Evolutionary conservation across 495 filamentous ascomycete genomes (phyloP), one percentile per base, ranked within the genome.

Genomic region (Aspergillus egyptiacus): DNA sequence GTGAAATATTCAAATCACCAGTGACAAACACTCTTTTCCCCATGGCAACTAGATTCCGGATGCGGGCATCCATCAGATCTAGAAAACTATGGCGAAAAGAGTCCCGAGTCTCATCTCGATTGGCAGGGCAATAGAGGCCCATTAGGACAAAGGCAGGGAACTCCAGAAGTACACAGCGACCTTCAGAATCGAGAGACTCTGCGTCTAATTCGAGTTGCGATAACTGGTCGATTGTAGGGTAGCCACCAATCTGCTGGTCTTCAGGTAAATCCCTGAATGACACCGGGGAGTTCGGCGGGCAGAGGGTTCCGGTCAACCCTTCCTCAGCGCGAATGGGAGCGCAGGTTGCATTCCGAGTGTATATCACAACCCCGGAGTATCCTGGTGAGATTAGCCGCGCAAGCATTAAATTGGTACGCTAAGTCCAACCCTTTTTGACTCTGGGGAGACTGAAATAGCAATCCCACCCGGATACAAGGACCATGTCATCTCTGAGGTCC

Each of bases 361-460:
- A 98, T 15, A 98, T 87, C 10, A 86, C 93, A 2, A 98, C 89
- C 2, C 93, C 93, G 14, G 93, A 94, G 63, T 98, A 98, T n/a
- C 93, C 91, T 94, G 30, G 9, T 33, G 15, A 15, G 19, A 23
- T 51, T 44, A 62, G 46, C 14, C 28, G n/a, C 37, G 25, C 14
- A 8, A 15, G 7, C 18, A 20, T 9, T 10, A 11, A 9, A 9
- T 44, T 0, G 30, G 25, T 6, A 19, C n/a, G 18, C 36, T 13
- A 28, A 6, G 5, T 33, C 51, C 33, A 55, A 87, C 91, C 93
- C 70, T 97, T 96, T 68, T 96, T 96, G 56, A 93, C 74, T 61
- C 81, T 86, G 6, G 93, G 93, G 6, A 98, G 75, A 60, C 88
- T 95, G 67, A 95, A 96, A 63, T 83, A 95, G 55, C 90, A 95